Evolutionary conservation across 306 rosid genomes (phyloP), one percentile per base, ranked within the genome.

Genomic region (Aeschynomene evenia): DNA sequence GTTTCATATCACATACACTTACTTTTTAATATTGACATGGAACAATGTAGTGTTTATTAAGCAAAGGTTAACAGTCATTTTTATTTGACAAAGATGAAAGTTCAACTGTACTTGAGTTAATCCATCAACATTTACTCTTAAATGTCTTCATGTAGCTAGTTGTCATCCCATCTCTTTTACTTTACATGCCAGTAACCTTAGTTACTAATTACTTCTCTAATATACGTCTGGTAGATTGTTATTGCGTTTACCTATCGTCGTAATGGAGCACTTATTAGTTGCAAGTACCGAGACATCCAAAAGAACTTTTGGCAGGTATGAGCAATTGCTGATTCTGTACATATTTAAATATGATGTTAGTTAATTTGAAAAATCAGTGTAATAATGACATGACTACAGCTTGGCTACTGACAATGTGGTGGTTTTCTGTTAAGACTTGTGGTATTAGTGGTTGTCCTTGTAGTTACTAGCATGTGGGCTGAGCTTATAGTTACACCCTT

Each of bases 261-360:
- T 29, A 63, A 81, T 52, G 85, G 90, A 76, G 37, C 11, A 18
- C 84, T 94, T 58, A 62, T 88, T 61, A 84, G 95, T 83, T 94
- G 99, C 96, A 94, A 94, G 84, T 94, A 91, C 70, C 90, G 99
- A 51, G 95, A 94, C 72, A 68, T 80, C 74, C 67, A 81, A 83
- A 94, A 91, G 85, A 70, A 48, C 37, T 94, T 91, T 88, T 91
- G 99, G 97, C 96, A 91, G 99, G 99, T 94, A 72, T 23, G 58
- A 58, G 54, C 76, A 36, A 45, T 26, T 60, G 57, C 34, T 71
- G 54, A 53, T 75, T 5, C 66, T 60, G 56, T 67, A 21, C 21
- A 20, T 72, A 42, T 57, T 42, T 42, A 63, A 63, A 63, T 72
- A 56, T 63, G 40, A 9, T 61, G 18, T 29, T 46, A 55, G 18